Percentiles rank a stretch among this genome's conserved stretches.
Evolutionary conservation across 768 basidiomycete species (phyloP).

Genomic region (Collybiopsis confluens): DNA sequence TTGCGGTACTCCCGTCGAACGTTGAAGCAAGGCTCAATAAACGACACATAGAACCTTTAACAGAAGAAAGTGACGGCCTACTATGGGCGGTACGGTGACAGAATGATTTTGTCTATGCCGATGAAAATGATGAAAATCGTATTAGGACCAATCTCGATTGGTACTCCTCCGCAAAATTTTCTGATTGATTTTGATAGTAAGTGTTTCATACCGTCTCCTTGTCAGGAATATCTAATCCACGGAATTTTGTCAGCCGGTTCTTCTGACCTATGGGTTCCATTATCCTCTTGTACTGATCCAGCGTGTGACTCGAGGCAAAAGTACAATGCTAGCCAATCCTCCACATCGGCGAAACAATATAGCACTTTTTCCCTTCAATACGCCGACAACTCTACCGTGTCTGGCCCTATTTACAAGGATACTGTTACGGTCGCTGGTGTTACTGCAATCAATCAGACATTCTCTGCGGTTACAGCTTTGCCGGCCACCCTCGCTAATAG

Average conservation of each 20-base stretch:
- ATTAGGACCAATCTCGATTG: conserved; percentile 28
- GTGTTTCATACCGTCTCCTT: conserved; percentile 4
- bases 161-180: conserved; percentile 32
- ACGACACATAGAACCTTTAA: conserved; percentile 30
- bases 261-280: conserved; percentile 23
- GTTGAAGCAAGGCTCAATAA: conserved; percentile 18
- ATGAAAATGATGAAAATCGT: not conserved
- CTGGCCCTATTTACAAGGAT: conserved; percentile 38
- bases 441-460: conserved; percentile 17
- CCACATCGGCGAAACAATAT: conserved; percentile 23
- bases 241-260: conserved; percentile 1
- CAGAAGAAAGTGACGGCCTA: conserved; percentile 28
- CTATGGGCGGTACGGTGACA: conserved; percentile 34
- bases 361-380: conserved; percentile 33
- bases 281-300: conserved; percentile 15
- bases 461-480: conserved; percentile 33
- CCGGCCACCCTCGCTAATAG: conserved; percentile 9
- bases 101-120: not conserved
- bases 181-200: conserved; percentile 38
- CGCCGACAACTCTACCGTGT: conserved; percentile 38
- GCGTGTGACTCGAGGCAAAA: conserved; percentile 21
- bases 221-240: not conserved
- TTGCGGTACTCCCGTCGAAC: conserved; percentile 15
- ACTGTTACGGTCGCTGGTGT: conserved; percentile 34
- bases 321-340: conserved; percentile 24